Conservation (phyloP, 192 early-diverging fungal species). For the Gamsiella multidivaricata region DNA sequence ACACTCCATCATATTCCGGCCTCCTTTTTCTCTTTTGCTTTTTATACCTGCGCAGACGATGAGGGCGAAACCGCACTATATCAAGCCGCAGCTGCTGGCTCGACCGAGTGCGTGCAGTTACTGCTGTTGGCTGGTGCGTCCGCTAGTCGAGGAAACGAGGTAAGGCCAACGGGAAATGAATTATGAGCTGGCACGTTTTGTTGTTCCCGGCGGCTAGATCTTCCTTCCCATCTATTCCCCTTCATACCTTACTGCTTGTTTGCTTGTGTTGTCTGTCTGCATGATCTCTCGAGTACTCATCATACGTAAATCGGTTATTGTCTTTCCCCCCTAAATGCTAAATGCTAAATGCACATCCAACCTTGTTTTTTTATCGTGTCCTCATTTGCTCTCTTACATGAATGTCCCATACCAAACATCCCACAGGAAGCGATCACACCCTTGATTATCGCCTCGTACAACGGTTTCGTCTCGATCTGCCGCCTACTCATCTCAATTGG, state of each 20-base stretch:
- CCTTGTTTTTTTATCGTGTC: not conserved
- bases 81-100: constrained; percentile 52
- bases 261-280: not conserved
- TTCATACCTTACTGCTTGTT: not conserved
- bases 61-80: constrained; percentile 59
- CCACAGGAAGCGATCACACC: constrained; percentile 65
- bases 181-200: not conserved
- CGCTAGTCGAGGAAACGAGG: constrained; percentile 50
- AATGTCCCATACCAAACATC: not conserved
- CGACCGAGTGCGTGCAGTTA: constrained; percentile 51
- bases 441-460: constrained; percentile 72
- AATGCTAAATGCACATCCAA: not conserved
- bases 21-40: constrained; percentile 3
- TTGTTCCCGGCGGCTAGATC: not conserved
- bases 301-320: not conserved
- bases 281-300: not conserved
- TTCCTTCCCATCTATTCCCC: not conserved
- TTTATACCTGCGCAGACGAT: constrained; percentile 35
- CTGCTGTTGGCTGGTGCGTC: constrained; percentile 49
- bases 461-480: constrained; percentile 60
- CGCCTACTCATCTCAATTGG: constrained; percentile 58
- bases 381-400: not conserved
- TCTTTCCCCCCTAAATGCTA: not conserved
- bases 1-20: not conserved
- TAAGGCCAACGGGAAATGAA: constrained; percentile 12